These are phyloP conservation scores for Tetrahymena elliotti DNA, from an alignment of 73 alveolate species.

Conservation along the genomic window DNA sequence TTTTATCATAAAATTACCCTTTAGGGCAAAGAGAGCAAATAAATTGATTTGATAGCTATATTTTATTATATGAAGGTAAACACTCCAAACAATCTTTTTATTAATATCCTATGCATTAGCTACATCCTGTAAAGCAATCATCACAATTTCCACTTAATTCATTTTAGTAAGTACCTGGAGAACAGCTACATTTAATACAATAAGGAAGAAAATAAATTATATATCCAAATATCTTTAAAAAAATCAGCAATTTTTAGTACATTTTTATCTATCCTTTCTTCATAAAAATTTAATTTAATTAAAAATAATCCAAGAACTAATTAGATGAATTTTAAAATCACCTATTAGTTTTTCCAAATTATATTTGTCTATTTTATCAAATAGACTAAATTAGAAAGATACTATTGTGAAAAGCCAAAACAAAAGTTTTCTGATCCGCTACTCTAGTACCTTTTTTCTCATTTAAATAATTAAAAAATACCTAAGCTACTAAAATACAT, in stretches of 20 bases:
- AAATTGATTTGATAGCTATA: background rate
- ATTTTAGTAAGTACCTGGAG: background rate
- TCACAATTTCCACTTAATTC: background rate
- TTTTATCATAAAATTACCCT: background rate
- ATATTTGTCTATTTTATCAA: too few species aligned
- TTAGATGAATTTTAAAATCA: too few species aligned
- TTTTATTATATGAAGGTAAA: background rate
- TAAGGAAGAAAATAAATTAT: background rate
- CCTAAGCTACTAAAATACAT: too few species aligned
- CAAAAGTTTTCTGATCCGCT: too few species aligned
- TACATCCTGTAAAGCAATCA: background rate
- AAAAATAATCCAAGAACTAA: too few species aligned
- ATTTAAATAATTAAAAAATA: too few species aligned
- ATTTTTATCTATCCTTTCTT: background rate
- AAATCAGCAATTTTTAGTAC: background rate
- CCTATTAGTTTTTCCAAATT: too few species aligned
- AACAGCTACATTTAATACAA: background rate
- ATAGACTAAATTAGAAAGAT: too few species aligned
- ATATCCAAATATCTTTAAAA: background rate
- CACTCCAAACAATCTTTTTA: background rate
- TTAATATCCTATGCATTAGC: background rate
- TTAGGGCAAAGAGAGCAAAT: background rate
- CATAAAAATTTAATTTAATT: too few species aligned
- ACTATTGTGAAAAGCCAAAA: too few species aligned
- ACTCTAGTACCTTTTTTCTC: too few species aligned